Base-by-base conservation (phyloP, 2,329 filamentous ascomycete genomes). In the Cercospora zeina region DNA sequence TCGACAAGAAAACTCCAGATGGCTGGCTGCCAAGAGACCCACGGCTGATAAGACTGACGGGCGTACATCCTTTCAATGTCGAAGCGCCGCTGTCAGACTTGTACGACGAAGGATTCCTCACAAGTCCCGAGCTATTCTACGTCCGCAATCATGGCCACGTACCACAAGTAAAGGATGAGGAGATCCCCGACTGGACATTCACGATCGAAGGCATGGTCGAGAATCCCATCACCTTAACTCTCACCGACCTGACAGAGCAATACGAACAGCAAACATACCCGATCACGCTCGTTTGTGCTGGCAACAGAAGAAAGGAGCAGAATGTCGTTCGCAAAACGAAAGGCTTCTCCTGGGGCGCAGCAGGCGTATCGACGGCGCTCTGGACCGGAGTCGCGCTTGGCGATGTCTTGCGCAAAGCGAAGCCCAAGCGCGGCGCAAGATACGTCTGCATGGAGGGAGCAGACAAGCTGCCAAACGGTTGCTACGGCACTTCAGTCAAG, bases 401-500 rank as follows among this genome's bases (percentile, higher is more conserved):
- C 1, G 88, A 93, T 64, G 76, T 96, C 3, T 80, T 96, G 14
- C 81, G 80, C 62, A 82, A 80, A 65, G 91, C 91, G 2, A 85
- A 79, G 62, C 91, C 91, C 0, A 80, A 82, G 68, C 83, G 87
- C 62, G 85, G 83, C 58, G 92, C 91, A 1, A 87, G 84, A 70
- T 96, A 92, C 73, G 87, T 96, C 24, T 96, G 90, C 75, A 95
- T 97, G 82, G 91, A 96, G 75, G 92, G 93, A 13, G 91, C 91
- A 1, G 92, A 97, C 74, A 89, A 89, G 72, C 77, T 86, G 76
- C 92, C 93, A 0, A 96, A 96, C 71, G 91, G 93, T 1, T 87
- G 87, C 73, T 96, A 96, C 70, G 93, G 90, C 8, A 96, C 92
- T 0, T 93, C 89, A 0, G 82, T 96, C 58, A 96, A 93, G 75